phyloP scores from a whole-genome alignment of 306 rosid species.

The Vachellia pachyceras region DNA sequence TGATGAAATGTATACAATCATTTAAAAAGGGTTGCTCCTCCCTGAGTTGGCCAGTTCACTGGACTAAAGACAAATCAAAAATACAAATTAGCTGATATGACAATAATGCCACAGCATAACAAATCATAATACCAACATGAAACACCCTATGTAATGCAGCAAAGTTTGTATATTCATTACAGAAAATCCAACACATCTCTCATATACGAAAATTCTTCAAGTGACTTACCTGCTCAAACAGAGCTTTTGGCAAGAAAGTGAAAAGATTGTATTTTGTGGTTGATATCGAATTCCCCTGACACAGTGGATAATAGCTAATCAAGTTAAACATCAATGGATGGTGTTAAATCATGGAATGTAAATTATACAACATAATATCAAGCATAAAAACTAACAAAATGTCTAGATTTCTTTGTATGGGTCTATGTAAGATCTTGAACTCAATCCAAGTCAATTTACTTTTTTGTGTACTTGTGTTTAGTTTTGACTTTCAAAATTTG shows the following conservation, averaged over 20 bases:
- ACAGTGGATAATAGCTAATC: constrained; percentile 44
- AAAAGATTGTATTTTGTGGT: constrained; percentile 89
- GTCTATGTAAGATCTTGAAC: constrained; percentile 17
- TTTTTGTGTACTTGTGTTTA: not conserved
- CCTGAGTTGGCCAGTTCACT: constrained; percentile 8
- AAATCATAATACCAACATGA: constrained; percentile 14
- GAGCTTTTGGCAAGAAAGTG: constrained; percentile 89
- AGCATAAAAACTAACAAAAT: not conserved
- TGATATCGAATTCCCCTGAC: constrained; percentile 92
- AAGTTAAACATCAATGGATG: constrained; percentile 26
- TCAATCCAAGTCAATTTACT: not conserved
- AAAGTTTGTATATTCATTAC: not conserved
- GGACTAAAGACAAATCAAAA: not conserved
- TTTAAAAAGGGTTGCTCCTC: constrained; percentile 4
- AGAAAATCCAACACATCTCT: constrained; percentile 29
- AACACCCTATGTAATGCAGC: constrained; percentile 20
- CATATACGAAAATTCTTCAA: constrained; percentile 32
- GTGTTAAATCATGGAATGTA: constrained; percentile 31
- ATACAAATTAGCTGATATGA: constrained; percentile 1
- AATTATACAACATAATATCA: constrained; percentile 37
- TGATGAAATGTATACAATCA: not conserved
- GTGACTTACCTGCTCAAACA: constrained; percentile 89
- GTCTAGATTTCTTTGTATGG: constrained; percentile 1
- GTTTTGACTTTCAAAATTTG: not conserved
- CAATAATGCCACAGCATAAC: constrained; percentile 18